A percentile compares a stretch with the other conserved stretches of the same genome.
These are phyloP conservation scores for Aureobasidium sp. DNA, from an alignment of 2,329 filamentous ascomycete species.

Conservation along the genomic window DNA sequence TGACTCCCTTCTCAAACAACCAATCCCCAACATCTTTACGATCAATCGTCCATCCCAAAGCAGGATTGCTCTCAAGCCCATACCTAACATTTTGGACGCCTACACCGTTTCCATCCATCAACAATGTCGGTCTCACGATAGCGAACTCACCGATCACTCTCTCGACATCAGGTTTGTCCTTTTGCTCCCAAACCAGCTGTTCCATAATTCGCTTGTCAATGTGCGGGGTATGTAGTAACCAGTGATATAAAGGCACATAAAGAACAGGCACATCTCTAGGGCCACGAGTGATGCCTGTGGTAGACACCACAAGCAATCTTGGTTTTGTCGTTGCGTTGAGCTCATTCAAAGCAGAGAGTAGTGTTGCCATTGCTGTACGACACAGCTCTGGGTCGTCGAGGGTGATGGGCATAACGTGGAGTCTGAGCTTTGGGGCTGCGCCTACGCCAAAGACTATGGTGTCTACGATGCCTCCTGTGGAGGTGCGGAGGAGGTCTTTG, in stretches of 20 bases:
- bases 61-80: constrained; percentile 29
- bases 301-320: constrained; percentile 29
- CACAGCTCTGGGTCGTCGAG: constrained; percentile 32
- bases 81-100: constrained; percentile 27
- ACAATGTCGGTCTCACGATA: constrained; percentile 32
- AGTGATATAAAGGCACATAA: constrained; percentile 31
- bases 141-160: constrained; percentile 26
- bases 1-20: constrained; percentile 32
- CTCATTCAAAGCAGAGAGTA: constrained; percentile 28
- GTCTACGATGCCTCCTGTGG: constrained; percentile 29
- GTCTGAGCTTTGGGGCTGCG: constrained; percentile 24
- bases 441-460: constrained; percentile 45
- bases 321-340: constrained; percentile 23
- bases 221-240: constrained; percentile 31
- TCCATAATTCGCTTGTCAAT: constrained; percentile 36
- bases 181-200: constrained; percentile 24
- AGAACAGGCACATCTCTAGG: constrained; percentile 33
- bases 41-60: constrained; percentile 33
- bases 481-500: constrained; percentile 31
- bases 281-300: constrained; percentile 31
- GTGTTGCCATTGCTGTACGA: constrained; percentile 25
- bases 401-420: constrained; percentile 26
- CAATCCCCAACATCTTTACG: constrained; percentile 36
- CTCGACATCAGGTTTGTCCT: constrained; percentile 19
- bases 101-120: constrained; percentile 27